Percentiles rank a stretch among this genome's conserved stretches.
Conservation (phyloP, 1,139 yeast species). For the Hansenula lynferdii region DNA sequence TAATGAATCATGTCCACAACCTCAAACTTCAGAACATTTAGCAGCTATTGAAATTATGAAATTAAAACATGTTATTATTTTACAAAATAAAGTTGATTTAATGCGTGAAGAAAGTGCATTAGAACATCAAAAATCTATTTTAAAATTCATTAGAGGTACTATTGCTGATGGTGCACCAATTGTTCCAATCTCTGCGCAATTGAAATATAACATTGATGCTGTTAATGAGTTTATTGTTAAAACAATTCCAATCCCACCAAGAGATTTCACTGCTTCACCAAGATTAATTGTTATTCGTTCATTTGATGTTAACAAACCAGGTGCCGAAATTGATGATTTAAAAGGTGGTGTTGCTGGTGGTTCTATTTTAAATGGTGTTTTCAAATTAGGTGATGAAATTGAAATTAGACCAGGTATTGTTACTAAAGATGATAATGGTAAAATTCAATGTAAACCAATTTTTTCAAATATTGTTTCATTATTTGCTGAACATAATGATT, state of each 20-base stretch:
- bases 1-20: conserved; percentile 99
- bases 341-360: conserved; percentile 99
- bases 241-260: conserved; percentile 91
- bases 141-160: conserved; percentile 93
- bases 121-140: conserved; percentile 91
- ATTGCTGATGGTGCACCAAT: conserved; percentile 99
- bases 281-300: conserved; percentile 97
- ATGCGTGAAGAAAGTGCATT: conserved; percentile 97
- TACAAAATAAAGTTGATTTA: conserved; percentile 97
- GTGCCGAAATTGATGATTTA: conserved; percentile 94
- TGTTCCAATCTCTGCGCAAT: conserved; percentile 98
- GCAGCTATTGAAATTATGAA: conserved; percentile 99
- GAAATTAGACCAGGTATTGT: conserved; percentile 99
- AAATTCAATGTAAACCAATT: conserved; percentile 93
- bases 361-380: conserved; percentile 93
- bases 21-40: conserved; percentile 98
- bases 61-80: conserved; percentile 90
- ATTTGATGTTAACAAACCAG: conserved; percentile 98
- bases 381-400: conserved; percentile 95
- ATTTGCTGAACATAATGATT: conserved; percentile 96
- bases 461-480: conserved; percentile 90
- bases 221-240: conserved; percentile 95
- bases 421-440: conserved; percentile 88
- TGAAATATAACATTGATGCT: conserved; percentile 97
- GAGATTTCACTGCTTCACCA: conserved; percentile 93